Base-by-base conservation (phyloP, 768 basidiomycete species). In the Clavulina sp. region DNA sequence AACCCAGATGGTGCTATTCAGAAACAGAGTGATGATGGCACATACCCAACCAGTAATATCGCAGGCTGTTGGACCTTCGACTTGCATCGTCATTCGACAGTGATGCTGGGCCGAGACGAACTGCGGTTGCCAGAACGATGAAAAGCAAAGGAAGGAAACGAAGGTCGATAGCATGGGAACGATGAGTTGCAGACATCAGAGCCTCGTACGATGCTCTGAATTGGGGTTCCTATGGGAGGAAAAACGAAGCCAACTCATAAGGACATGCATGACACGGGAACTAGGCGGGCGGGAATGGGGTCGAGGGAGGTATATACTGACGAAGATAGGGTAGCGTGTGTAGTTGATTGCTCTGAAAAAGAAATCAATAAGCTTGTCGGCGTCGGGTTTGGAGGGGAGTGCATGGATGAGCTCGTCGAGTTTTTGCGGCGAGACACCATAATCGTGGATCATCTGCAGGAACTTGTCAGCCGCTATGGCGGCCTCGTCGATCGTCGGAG, bases 1-100 rank as follows among this genome's bases (percentile, higher is more conserved):
- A 56, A 29, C 58, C 43, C 23, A 23, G n/a, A n/a, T n/a, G n/a
- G n/a, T n/a, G n/a, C n/a, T n/a, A n/a, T n/a, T n/a, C n/a, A 47
- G 41, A 36, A 4, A 52, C 34, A 33, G 41, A 38, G 53, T 43
- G 50, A 41, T 41, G 24, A n/a, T 34, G 48, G 9, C 40, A 73
- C 88, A 66, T 61, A 92, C 88, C 92, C 51, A 83, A 86, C 91
- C 91, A 96, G 61, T 95, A 93, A 68, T 88, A 93, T 55, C 88
- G 76, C 48, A 88, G 67, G 33, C 87, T 89, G 5, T 83, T 87
- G 26, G 88, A 69, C 60, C 84, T 73, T 50, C 84, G 71, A 41
- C 70, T 77, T 43, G 79, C 74, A 52, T 81, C 76, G 63, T 89
- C 84, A 1, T 87, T 88, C 30, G 73, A 83, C 58, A 93, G 77